Evolutionary conservation across 1,284 basidiomycete genomes (phyloP).

Genomic region (Ustilago xerochloae): DNA sequence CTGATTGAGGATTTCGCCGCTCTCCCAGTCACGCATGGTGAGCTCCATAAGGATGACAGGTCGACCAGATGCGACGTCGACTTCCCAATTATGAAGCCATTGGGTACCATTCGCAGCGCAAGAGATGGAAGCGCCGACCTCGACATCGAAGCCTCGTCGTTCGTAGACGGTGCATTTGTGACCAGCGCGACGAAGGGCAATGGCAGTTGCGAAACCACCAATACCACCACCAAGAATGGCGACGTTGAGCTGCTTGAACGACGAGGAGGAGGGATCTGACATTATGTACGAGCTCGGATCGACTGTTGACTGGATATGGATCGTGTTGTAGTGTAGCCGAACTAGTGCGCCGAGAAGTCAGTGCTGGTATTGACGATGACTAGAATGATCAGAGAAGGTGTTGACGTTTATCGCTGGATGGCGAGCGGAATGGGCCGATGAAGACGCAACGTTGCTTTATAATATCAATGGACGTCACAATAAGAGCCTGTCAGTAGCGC

Average conservation of each 20-base stretch:
- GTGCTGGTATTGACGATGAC: not conserved
- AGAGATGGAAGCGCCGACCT: conserved; percentile 51
- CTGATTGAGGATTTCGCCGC: conserved; percentile 47
- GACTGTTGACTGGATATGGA: not conserved
- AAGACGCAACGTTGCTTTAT: not conserved
- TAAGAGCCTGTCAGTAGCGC: not conserved
- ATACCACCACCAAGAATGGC: conserved; percentile 50
- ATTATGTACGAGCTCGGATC: conserved; percentile 4
- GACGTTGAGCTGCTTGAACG: conserved; percentile 47
- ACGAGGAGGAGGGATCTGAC: conserved; percentile 25
- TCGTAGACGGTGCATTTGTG: conserved; percentile 51
- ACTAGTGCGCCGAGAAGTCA: not conserved
- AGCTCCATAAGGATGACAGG: conserved; percentile 50
- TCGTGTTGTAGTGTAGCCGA: too few species aligned
- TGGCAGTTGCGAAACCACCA: conserved; percentile 36
- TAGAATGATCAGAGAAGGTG: not conserved
- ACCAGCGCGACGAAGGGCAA: conserved; percentile 44
- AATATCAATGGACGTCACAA: not conserved
- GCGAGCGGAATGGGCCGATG: too few species aligned
- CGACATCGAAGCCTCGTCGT: conserved; percentile 45
- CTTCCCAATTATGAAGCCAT: conserved; percentile 46
- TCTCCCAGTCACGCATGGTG: conserved; percentile 50
- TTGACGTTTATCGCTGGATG: too few species aligned
- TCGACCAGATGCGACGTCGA: conserved; percentile 38
- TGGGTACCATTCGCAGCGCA: conserved; percentile 50